Conservation (phyloP, 73 alveolate species). For the Uronychia setigera region DNA sequence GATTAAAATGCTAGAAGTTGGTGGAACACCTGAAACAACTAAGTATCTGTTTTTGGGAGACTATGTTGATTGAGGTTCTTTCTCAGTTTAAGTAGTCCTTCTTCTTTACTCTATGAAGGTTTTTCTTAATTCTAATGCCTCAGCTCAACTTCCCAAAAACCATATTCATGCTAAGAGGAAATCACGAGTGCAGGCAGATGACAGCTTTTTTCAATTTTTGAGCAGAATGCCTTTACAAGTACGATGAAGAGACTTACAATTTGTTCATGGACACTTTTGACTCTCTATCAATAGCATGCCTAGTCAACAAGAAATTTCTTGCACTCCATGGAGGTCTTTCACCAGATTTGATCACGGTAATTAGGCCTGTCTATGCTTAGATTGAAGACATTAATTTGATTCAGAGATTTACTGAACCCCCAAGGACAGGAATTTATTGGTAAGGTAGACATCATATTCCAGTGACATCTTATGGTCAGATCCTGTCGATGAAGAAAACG, state of each 20-base stretch:
- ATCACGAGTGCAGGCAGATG: constrained; percentile 91
- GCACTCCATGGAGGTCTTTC: constrained; percentile 94
- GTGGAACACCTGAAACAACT: constrained; percentile 91
- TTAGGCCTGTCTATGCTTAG: background rate
- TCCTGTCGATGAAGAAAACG: constrained; percentile 73
- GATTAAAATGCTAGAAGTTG: constrained; percentile 88
- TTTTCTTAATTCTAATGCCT: constrained; percentile 5
- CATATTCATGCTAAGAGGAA: constrained; percentile 86
- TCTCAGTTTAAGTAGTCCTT: constrained; percentile 87
- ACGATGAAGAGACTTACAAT: constrained; percentile 52
- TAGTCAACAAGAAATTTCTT: constrained; percentile 50
- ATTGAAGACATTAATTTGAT: constrained; percentile 55
- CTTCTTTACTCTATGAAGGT: constrained; percentile 83
- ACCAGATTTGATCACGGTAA: constrained; percentile 78
- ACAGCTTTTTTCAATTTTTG: constrained; percentile 89
- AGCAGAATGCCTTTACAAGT: constrained; percentile 76
- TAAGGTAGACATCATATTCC: constrained; percentile 18
- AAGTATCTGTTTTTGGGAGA: constrained; percentile 93
- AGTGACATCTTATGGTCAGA: constrained; percentile 86
- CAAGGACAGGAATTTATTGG: constrained; percentile 80
- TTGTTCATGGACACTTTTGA: constrained; percentile 73
- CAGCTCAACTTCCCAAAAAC: constrained; percentile 79
- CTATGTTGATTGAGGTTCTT: constrained; percentile 97
- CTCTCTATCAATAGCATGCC: constrained; percentile 27
- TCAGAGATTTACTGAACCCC: constrained; percentile 80